A percentile compares a stretch with the other conserved stretches of the same genome.
Evolutionary conservation across 2,329 filamentous ascomycete genomes (phyloP).

Genomic region (Albifimbria verrucaria): DNA sequence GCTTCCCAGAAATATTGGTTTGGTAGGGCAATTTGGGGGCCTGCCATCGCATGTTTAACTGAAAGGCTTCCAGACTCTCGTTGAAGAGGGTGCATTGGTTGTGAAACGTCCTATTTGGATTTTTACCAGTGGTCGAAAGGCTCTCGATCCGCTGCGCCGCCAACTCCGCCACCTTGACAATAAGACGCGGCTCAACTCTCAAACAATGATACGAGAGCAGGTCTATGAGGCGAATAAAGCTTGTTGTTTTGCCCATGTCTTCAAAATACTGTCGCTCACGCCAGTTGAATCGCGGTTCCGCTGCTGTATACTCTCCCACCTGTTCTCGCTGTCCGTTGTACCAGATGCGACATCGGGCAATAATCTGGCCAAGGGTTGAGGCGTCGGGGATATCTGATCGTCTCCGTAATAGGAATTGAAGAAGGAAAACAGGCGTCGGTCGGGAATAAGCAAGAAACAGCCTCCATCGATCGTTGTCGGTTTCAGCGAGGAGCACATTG

Average conservation of each 20-base stretch:
- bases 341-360: constrained; percentile 19
- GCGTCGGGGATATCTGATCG: constrained; percentile 19
- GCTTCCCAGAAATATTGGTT: constrained; percentile 49
- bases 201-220: constrained; percentile 26
- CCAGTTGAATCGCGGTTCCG: no score
- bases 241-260: no score
- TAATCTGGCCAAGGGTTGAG: constrained; percentile 20
- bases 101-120: constrained; percentile 18
- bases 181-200: constrained; percentile 28
- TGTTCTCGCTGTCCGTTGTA: constrained; percentile 12
- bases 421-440: constrained; percentile 24
- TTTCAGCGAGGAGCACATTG: constrained; percentile 23
- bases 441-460: constrained; percentile 23
- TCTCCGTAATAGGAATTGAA: constrained; percentile 25
- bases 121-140: constrained; percentile 9
- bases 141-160: constrained; percentile 22
- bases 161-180: constrained; percentile 25
- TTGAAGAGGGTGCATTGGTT: constrained; percentile 30
- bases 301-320: neutral
- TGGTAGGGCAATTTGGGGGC: constrained; percentile 19
- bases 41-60: constrained; percentile 18
- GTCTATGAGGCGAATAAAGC: constrained; percentile 20
- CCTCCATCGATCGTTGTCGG: constrained; percentile 27
- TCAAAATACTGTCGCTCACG: no score
- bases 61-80: constrained; percentile 20